phyloP scores from a whole-genome alignment of 2,329 filamentous ascomycete genomes.

The Talaromyces sp. region DNA sequence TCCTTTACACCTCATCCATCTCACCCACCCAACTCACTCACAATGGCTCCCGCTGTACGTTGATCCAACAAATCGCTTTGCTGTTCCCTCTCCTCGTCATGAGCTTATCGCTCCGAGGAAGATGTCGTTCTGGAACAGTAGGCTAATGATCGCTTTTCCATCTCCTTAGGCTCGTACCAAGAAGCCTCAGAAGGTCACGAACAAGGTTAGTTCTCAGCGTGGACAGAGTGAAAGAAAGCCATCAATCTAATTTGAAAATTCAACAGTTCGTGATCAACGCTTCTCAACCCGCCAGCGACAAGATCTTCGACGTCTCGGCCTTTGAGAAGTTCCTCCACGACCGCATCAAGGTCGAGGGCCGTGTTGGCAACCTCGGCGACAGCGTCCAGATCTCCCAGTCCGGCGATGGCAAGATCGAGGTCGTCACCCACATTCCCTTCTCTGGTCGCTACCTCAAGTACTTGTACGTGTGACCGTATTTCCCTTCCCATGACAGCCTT shows the following conservation, averaged over 20 bases:
- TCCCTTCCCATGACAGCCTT: neutral
- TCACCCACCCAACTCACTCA: conserved; percentile 36
- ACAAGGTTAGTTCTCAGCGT: conserved; percentile 36
- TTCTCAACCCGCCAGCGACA: conserved; percentile 95
- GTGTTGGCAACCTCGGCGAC: conserved; percentile 96
- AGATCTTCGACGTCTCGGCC: conserved; percentile 98
- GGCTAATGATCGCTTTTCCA: conserved; percentile 68
- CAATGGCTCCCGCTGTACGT: conserved; percentile 94
- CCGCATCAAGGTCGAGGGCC: conserved; percentile 99
- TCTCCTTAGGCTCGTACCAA: conserved; percentile 39
- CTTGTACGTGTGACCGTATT: conserved; percentile 60
- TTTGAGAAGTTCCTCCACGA: conserved; percentile 99
- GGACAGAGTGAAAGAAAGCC: neutral
- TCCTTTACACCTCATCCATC: conserved; percentile 35
- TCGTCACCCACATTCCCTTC: conserved; percentile 95
- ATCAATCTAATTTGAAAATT: conserved; percentile 8
- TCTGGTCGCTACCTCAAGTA: conserved; percentile 99
- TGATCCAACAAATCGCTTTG: conserved; percentile 70
- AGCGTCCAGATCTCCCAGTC: conserved; percentile 82
- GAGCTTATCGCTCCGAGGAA: conserved; percentile 14
- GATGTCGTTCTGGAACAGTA: conserved; percentile 63
- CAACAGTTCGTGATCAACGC: conserved; percentile 96
- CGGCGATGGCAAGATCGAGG: conserved; percentile 96
- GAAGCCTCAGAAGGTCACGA: conserved; percentile 46
- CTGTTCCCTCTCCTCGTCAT: conserved; percentile 59